These are phyloP conservation scores for Tulasnella sp. DNA, from an alignment of 768 basidiomycete genomes.

Conservation along the genomic window DNA sequence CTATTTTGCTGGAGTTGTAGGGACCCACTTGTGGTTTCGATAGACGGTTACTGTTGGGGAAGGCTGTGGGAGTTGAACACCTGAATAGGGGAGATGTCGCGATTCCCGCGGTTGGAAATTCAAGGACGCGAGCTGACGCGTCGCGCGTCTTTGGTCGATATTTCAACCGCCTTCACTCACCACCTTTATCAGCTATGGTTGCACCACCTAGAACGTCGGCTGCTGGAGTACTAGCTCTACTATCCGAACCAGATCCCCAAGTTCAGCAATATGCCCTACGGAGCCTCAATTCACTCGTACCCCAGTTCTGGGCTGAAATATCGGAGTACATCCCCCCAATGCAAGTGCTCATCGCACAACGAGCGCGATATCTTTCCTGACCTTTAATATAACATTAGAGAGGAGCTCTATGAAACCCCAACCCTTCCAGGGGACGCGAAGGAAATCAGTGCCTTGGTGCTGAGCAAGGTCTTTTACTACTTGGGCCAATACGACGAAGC, in stretches of 20 bases:
- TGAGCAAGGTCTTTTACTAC: slow-evolving; percentile 98
- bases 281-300: slow-evolving; percentile 71
- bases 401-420: slow-evolving; percentile 79
- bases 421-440: slow-evolving; percentile 66
- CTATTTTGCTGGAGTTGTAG: neutral
- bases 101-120: neutral
- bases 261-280: slow-evolving; percentile 90
- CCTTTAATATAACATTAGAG: slow-evolving; percentile 43
- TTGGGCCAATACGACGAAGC: slow-evolving; percentile 94
- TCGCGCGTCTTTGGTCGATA: neutral
- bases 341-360: slow-evolving; percentile 40
- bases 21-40: neutral
- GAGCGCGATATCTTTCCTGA: slow-evolving; percentile 18
- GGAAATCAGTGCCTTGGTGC: slow-evolving; percentile 78
- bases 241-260: slow-evolving; percentile 74
- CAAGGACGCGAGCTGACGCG: slow-evolving; percentile 14
- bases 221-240: slow-evolving; percentile 84
- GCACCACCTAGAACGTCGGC: slow-evolving; percentile 68
- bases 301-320: slow-evolving; percentile 98
- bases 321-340: slow-evolving; percentile 87
- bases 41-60: neutral
- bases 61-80: neutral
- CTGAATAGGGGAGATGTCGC: neutral
- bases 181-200: slow-evolving; percentile 41
- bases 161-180: slow-evolving; percentile 3